Evolutionary conservation across 306 rosid genomes (phyloP), one percentile per base, ranked within the genome.

Genomic region (Vigna hirtella): DNA sequence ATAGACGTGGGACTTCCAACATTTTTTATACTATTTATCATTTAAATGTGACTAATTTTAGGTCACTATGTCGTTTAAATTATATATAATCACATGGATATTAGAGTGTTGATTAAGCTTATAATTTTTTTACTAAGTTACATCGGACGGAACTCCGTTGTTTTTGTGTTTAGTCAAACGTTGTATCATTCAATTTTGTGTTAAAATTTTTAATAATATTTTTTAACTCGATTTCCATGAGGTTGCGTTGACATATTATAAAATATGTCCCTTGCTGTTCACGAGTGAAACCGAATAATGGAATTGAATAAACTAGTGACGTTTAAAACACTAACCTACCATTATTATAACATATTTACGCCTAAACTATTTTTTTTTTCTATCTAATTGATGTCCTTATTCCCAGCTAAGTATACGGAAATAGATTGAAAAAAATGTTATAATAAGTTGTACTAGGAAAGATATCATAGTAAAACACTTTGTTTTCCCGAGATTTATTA

Each of bases 181-280:
- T 1, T 22, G 16, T 22, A 1, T 9, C 1, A 0, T 15, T 13
- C 40, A 28, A 26, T 13, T 13, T 57, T 12, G 1, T 10, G 34
- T 22, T 40, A 20, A 40, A 42, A 20, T 20, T 38, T 72, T 13
- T 55, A 55, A 72, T 40, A 30, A 9, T 70, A 70, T 51, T 51
- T 71, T 53, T 72, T 22, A 38, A 55, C 77, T 20, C 77, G 66
- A 38, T 53, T 38, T 9, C 66, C 66, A 38, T 55, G 77, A 53
- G 76, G 77, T 14, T 17, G 65, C 9, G 14, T 13, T 13, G 62
- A 71, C 13, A 2, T 32, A 34, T 70, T 51, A 26, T 51, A 32
- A 52, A 71, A 34, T 52, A 71, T 18, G 53, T 17, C 34, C 64
- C 76, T 34, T 7, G 64, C 64, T 34, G 12, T 52, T 51, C 64